Evolutionary conservation across 805 yeast species (phyloP), one percentile per base, ranked within the genome.

Genomic region (Saturnispora mendoncae): DNA sequence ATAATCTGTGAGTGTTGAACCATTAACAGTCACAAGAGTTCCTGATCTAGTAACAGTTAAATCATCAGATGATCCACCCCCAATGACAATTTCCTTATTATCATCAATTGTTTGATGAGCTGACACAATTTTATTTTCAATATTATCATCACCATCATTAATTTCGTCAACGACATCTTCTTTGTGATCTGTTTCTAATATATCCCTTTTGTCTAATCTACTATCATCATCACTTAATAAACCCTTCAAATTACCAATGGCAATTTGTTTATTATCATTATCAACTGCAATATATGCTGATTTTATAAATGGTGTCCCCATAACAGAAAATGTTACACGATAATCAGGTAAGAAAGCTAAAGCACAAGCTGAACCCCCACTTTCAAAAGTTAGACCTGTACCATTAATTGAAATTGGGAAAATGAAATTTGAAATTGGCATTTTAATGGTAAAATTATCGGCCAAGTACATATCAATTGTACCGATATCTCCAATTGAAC

Each of bases 251-350:
- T 36, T 44, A 18, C 48, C 46, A 38, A 82, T 38, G 0, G 81
- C 92, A 21, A 81, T 53, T 18, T 62, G 61, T 20, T 64, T 56
- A 15, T 73, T 74, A 13, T 70, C 85, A 46, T 74, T 67, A 56
- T 82, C 86, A 29, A 79, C 78, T 0, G 80, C 88, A 29, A 81
- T 44, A 52, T 74, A 80, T 6, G 70, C 58, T 36, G 67, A 62
- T 39, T 64, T 64, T 36, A 82, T 47, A 49, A 81, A 74, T 4
- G 82, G 68, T 6, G 74, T 60, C 3, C 90, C 92, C 31, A 83
- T 55, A 2, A 73, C 51, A 8, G 72, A 66, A 52, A 62, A 75
- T 1, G 85, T 84, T 4, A 64, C 47, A 9, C 50, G 44, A 3
- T 63, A 53, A 36, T 68, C 66, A 1, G 85, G 81, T 19, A 67